Percentiles rank a stretch among this genome's conserved stretches.
These are phyloP conservation scores for Amaranthus palmeri DNA, from an alignment of 148 eudicot species.

Conservation along the genomic window DNA sequence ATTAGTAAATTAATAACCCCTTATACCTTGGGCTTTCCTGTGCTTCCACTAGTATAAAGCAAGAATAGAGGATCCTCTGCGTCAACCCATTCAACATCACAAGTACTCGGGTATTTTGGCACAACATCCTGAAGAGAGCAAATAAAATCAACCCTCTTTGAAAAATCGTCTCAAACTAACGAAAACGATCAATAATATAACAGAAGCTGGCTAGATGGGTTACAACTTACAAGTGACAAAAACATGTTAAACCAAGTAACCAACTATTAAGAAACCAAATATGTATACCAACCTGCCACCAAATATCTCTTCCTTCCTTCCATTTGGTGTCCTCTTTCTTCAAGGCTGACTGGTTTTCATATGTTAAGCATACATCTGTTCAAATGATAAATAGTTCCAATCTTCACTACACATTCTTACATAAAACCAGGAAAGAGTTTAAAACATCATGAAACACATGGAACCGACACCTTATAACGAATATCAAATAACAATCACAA, in stretches of 20 bases:
- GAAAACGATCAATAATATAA: background rate
- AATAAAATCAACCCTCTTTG: background rate
- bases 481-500: background rate
- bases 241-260: background rate
- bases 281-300: conserved; percentile 89
- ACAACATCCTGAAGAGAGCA: conserved; percentile 66
- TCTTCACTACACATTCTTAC: background rate
- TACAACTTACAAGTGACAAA: background rate
- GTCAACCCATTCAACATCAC: conserved; percentile 92
- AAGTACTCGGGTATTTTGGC: conserved; percentile 64
- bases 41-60: conserved; percentile 97
- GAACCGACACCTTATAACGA: background rate
- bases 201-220: background rate
- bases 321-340: conserved; percentile 72
- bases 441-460: background rate
- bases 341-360: conserved; percentile 77
- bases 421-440: background rate
- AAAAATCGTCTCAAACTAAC: background rate
- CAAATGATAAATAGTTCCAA: conserved; percentile 19
- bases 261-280: background rate
- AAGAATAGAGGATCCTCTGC: conserved; percentile 94
- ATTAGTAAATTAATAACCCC: conserved; percentile 11
- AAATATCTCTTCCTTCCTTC: conserved; percentile 74
- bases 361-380: conserved; percentile 81
- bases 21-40: conserved; percentile 95